Evolutionary conservation across 2,329 filamentous ascomycete genomes (phyloP), one percentile per base, ranked within the genome.

Genomic region (Penicillium sp.): DNA sequence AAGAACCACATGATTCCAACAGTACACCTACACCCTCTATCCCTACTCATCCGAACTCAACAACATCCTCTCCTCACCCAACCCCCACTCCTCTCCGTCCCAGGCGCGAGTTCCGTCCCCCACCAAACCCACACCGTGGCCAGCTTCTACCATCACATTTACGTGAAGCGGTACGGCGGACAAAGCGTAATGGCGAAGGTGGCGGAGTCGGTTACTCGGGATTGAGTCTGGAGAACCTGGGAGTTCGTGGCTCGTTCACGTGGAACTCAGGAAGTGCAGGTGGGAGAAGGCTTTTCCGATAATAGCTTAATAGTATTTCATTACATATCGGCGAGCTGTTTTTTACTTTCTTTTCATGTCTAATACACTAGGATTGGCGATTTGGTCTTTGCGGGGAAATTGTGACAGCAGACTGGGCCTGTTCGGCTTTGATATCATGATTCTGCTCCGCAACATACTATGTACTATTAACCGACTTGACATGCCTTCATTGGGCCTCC

Each of bases 91-190:
- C 59, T 28, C 43, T 47, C n/a, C 54, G 53, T 32, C 58, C 61
- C 12, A 61, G 57, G 45, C 61, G 58, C 8, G 63, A 67, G 46
- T 68, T 69, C 49, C 66, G 67, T 33, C 61, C 59, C 2, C 69
- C 70, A 15, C 67, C 70, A 1, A 75, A 75, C 48, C 72, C 72
- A 0, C 72, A 75, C 53, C 69, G 69, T 12, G 72, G 72, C 3
- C 73, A 73, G 39, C 63, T 77, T 28, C 62, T 76, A 12, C 75
- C 74, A 4, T 65, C 73, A 38, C 74, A 77, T 58, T 57, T 77
- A n/a, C 69, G 74, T 37, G 74, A 77, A 55, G 74, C 74, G 3
- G 56, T 75, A 21, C 66, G 74, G 44, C 67, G 75, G 43, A 73
- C 73, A 51, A 75, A 73, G 57, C 69, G 70, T n/a, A 70, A 74